Evolutionary conservation across 2,329 filamentous ascomycete species (phyloP), one percentile per base, ranked within the genome.

Genomic region (Falciphora oryzae): DNA sequence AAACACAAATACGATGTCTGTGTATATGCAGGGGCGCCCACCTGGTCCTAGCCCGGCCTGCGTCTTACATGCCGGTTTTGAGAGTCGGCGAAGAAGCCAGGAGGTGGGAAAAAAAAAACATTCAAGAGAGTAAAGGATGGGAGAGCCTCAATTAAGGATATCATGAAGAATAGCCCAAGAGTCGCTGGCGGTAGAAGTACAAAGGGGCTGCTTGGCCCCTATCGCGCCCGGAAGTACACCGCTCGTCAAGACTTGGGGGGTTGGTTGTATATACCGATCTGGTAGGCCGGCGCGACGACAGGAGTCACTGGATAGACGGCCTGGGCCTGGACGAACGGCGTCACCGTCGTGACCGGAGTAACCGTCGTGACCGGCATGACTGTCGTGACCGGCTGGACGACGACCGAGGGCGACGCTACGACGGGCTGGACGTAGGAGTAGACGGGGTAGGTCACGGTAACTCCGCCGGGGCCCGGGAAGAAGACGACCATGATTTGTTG

Each of bases 241-340:
- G 56, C 25, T 5, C 59, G 27, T 61, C 35, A 31, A 13, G 38
- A 10, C 27, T 44, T 28, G 8, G 27, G 25, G 18, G 31, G 60
- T 16, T 44, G 32, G 38, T 28, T 50, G 29, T 62, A 62, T 35
- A 50, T 28, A 29, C 38, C 38, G 35, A 44, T 29, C 27, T 62
- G 60, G 60, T 44, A 62, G 13, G 35, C 60, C 60, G 60, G 32
- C 27, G 38, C 50, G 28, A 44, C 35, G 38, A 62, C 60, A n/a
- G 60, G 14, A 1, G 50, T 28, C 60, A 44, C 38, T 22, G 60
- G n/a, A 35, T 53, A 62, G 6, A 62, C 60, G 25, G 35, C 35
- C 5, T 62, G 50, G 8, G 38, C 59, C 59, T 53, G 44, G 44
- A 53, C 44, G 7, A 53, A 22, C 2, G 44, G 44, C 44, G 44